A percentile compares a stretch with the other conserved stretches of the same genome.
These are phyloP conservation scores for Spergularia marina DNA, from an alignment of 148 eudicot species.

Conservation along the genomic window DNA sequence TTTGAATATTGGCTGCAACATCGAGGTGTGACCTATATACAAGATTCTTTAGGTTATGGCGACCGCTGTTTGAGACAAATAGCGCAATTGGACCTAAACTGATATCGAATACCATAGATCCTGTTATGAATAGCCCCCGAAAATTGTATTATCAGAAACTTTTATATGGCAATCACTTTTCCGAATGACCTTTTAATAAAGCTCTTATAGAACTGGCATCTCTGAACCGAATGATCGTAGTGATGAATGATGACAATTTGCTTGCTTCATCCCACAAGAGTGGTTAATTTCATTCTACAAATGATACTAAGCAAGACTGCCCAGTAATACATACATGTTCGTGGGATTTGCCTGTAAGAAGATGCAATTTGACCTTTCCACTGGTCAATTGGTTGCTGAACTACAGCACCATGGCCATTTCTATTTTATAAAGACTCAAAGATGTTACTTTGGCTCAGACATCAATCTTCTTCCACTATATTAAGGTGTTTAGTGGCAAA, in stretches of 20 bases:
- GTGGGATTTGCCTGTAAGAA: background rate
- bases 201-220: background rate
- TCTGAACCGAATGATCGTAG: background rate
- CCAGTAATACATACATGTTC: background rate
- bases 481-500: background rate
- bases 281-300: background rate
- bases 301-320: background rate
- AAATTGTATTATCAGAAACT: background rate
- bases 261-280: background rate
- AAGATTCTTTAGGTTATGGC: too few species aligned
- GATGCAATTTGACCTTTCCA: background rate
- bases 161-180: background rate
- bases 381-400: background rate
- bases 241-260: background rate
- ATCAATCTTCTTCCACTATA: background rate
- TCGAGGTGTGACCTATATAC: too few species aligned
- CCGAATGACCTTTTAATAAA: background rate
- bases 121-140: constrained; percentile 3
- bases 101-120: too few species aligned
- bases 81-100: too few species aligned
- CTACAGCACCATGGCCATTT: background rate
- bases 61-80: too few species aligned
- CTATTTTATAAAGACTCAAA: background rate
- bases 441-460: background rate
- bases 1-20: too few species aligned